Conservation (phyloP, 2,329 filamentous ascomycete genomes). For the Geoglossum cookeanum region DNA sequence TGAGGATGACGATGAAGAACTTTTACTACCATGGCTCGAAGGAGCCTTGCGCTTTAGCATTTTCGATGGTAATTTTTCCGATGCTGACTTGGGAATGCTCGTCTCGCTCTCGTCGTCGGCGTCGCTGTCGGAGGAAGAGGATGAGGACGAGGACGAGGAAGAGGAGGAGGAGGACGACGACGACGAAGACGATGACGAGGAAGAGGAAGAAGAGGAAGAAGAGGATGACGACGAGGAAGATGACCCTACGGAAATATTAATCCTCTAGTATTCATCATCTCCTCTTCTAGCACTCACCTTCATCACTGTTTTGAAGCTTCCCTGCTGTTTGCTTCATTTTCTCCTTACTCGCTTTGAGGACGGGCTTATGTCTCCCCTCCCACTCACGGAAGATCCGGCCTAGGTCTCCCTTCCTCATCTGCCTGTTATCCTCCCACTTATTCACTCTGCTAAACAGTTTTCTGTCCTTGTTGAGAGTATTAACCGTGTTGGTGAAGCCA, state of each 20-base stretch:
- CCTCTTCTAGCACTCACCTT: not conserved
- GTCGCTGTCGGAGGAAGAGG: conserved; percentile 2
- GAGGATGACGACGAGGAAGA: not conserved
- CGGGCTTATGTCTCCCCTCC: not conserved
- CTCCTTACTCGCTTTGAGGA: not conserved
- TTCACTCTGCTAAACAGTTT: not conserved
- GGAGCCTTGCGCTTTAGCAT: not conserved
- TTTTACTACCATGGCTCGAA: not conserved
- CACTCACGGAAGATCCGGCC: not conserved
- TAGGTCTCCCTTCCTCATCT: not conserved
- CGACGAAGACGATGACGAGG: not conserved
- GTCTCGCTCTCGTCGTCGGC: not conserved
- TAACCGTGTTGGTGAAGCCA: not conserved
- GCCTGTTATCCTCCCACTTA: not conserved
- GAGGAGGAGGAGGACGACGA: too few species aligned
- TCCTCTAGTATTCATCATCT: not conserved
- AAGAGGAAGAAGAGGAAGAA: too few species aligned
- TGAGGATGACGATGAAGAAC: conserved; percentile 1
- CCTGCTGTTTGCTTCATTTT: not conserved
- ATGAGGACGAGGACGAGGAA: not conserved
- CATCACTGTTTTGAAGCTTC: not conserved
- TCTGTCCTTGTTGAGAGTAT: not conserved
- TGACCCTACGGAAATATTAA: not conserved
- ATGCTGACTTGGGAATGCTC: not conserved
- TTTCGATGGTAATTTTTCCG: not conserved